Evolutionary conservation across 768 basidiomycete genomes (phyloP), one percentile per base, ranked within the genome.

Genomic region (Lactarius akahatsu): DNA sequence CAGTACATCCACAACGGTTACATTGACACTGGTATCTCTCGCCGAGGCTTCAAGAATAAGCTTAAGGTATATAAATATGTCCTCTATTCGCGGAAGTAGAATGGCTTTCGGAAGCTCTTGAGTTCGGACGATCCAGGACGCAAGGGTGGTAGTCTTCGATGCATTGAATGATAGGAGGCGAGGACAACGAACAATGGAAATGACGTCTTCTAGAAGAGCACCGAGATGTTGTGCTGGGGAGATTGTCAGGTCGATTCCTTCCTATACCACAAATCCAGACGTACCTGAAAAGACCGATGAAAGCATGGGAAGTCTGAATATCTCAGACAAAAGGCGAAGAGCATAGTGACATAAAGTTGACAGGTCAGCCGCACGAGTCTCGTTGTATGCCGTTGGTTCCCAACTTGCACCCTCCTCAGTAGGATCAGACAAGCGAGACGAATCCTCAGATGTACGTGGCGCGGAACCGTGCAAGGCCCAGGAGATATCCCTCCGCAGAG

Each of bases 241-340:
- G 9, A 32, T 16, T 10, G 32, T 67, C 26, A 67, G 66, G 1
- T 26, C 23, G 7, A 16, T 16, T 13, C 36, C 36, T 13, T 13
- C 36, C 36, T 23, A 45, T 36, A 4, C 2, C 11, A 6, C 54
- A 55, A 47, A 40, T 3, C 6, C 7, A 52, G 15, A 67, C 66
- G 34, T 50, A 67, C 66, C 9, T 26, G 66, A 47, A 58, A 67
- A 59, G 18, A 56, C 10, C 16, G 62, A 63, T 32, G 58, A 63
- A 10, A 67, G 57, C 7, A 41, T 28, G 16, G 66, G 66, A 23
- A 67, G 50, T 40, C 62, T 63, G 41, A 59, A 63, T 45, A 67
- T 59, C n/a, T 63, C 66, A n/a, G 66, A 67, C 54, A 67, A 47
- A 16, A 67, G 41, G 23, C 52, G 52, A 38, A 67, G 66, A 9